Base-by-base conservation (phyloP, 1,139 yeast genomes). In the Protomyces inouyei region DNA sequence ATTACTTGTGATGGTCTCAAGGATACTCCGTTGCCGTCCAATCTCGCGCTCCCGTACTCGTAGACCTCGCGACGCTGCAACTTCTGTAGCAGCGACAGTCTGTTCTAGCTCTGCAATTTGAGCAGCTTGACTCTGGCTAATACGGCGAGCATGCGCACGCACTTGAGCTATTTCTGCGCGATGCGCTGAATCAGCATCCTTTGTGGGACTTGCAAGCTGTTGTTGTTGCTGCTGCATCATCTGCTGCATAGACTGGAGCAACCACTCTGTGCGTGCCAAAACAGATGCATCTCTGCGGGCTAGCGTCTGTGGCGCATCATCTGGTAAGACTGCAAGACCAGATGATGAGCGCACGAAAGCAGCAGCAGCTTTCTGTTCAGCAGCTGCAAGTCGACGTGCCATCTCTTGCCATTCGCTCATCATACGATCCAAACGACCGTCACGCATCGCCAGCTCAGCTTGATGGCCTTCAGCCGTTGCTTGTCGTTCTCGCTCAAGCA, bases 381-480 rank as follows among this genome's bases (percentile, higher is more conserved):
- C 38, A 18, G 18, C 21, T 10, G 43, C 57, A 9, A 52, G 52
- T 10, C 45, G 46, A 5, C 25, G 16, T 4, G 63, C 54, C 63
- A 59, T 59, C 25, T 40, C 52, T n/a, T 35, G 45, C 63, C 63
- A 59, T 10, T 59, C 63, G 10, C 18, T 12, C 57, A 52, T 18
- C 43, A 59, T 36, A 8, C 36, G 16, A 25, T 59, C 63, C 23
- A 59, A 25, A 10, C 63, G 38, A 3, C 21, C 53, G 10, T 59
- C 63, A 3, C 57, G 63, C 45, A 28, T n/a, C 3, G 35, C 40
- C n/a, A 52, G 52, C 40, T 52, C 63, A 9, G 53, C 53, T 5
- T 51, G 52, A 21, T 52, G 63, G 35, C 52, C 35, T 32, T 37
- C 52, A 40, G 43, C 52, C n/a, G 40, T 38, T 25, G 53, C 52